phyloP scores from a whole-genome alignment of 2,329 filamentous ascomycete species.

The Pseudogymnoascus pannorum region DNA sequence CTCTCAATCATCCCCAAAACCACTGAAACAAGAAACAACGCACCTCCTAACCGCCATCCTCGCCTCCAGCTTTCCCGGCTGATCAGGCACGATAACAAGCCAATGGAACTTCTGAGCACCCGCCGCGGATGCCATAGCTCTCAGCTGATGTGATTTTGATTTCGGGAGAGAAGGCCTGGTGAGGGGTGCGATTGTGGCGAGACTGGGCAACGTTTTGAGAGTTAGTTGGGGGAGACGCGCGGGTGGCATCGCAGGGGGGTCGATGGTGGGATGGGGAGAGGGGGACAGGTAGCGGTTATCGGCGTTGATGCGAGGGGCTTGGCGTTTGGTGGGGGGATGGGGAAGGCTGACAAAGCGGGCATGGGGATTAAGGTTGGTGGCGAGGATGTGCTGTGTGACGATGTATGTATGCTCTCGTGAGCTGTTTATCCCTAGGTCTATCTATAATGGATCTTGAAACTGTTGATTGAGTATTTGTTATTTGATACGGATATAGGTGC shows the following conservation, averaged over 20 bases:
- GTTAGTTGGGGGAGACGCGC: slow-evolving; percentile 3
- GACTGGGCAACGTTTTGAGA: not conserved
- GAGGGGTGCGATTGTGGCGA: not conserved
- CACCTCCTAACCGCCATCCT: slow-evolving; percentile 54
- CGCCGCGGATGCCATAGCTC: slow-evolving; percentile 11
- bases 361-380: not conserved
- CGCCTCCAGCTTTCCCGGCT: slow-evolving; percentile 52
- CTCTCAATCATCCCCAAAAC: not conserved
- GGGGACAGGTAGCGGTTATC: not conserved
- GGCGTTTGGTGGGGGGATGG: not conserved
- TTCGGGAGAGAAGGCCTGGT: not conserved
- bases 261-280: not conserved
- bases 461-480: not conserved
- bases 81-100: slow-evolving; percentile 62
- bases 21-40: slow-evolving; percentile 26
- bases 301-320: not conserved
- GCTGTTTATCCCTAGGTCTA: not conserved
- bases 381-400: not conserved
- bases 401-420: not conserved
- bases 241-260: slow-evolving; percentile 3
- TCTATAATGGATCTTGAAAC: not conserved
- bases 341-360: not conserved
- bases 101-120: slow-evolving; percentile 47
- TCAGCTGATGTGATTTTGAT: not conserved
- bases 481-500: not conserved